phyloP scores from a whole-genome alignment of 2,329 filamentous ascomycete genomes.

The Xylaria multiplex region DNA sequence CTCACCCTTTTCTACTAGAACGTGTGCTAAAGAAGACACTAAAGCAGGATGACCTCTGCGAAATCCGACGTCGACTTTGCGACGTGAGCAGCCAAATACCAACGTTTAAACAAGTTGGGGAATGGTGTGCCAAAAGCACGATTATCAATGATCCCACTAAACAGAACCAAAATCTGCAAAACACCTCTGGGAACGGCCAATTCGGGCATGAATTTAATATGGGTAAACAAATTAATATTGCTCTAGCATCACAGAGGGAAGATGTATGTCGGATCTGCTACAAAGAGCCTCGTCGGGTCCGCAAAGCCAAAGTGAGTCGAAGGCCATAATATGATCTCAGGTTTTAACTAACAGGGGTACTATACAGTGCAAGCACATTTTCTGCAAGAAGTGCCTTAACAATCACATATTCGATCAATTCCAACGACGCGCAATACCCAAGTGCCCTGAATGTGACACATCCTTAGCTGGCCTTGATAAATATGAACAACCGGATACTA shows the following conservation, averaged over 20 bases:
- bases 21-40: constrained; percentile 17
- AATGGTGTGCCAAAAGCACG: constrained; percentile 22
- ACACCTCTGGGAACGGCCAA: constrained; percentile 13
- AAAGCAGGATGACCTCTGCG: background rate
- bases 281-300: background rate
- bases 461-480: background rate
- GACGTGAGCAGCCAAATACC: background rate
- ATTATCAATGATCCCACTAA: too few relatives aligned
- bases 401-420: background rate
- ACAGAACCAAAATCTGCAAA: background rate
- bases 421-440: constrained; percentile 7
- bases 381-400: constrained; percentile 26
- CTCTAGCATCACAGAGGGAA: constrained; percentile 2
- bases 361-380: constrained; percentile 25
- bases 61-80: background rate
- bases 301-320: constrained; percentile 3
- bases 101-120: constrained; percentile 22
- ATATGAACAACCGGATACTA: background rate
- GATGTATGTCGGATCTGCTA: constrained; percentile 29
- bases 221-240: constrained; percentile 6
- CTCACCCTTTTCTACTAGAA: constrained; percentile 32
- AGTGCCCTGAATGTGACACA: constrained; percentile 25
- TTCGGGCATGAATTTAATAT: constrained; percentile 30
- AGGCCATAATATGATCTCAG: background rate
- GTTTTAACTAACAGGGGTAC: background rate